Evolutionary conservation across 2,329 filamentous ascomycete genomes (phyloP), one percentile per base, ranked within the genome.

Genomic region (Alternaria burnsii): DNA sequence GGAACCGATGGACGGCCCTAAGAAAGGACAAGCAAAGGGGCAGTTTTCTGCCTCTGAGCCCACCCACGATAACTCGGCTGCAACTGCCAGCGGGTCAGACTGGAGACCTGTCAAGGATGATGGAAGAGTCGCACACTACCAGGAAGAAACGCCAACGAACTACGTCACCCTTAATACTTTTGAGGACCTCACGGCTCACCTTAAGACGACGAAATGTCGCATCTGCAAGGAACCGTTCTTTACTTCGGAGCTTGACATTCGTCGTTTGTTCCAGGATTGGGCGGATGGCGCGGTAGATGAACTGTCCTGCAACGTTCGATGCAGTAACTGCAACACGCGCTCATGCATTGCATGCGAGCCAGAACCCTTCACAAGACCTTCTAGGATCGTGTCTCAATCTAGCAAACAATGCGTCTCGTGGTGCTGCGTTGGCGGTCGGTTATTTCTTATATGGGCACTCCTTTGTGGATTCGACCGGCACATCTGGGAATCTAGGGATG

Each of bases 401-500:
- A 51, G 56, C 5, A 66, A 52, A 10, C 56, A 67, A 7, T 9
- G 26, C 18, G 41, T 72, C 8, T 59, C 61, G 11, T 80, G 77
- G 78, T 80, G 78, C 62, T 81, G 79, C 58, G 65, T 67, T 24
- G 50, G 62, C 5, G 76, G 75, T 16, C 69, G 74, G 8, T 26
- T 78, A 11, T 71, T 76, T 52, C 32, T 77, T 16, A 73, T 80
- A 42, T 81, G 78, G 78, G 61, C 72, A 5, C 54, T 80, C 2
- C 71, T 82, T 8, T 79, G 74, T 48, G 74, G 74, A 16, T 77
- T 77, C 43, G 80, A 82, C 58, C 52, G 68, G n/a, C 57, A 69
- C 26, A 67, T 67, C 22, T 58, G 66, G 22, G 54, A 30, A 11
- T 46, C 47, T 34, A 40, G 16, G 59, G 20, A 47, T 32, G 14